A percentile compares a stretch with the other conserved stretches of the same genome.
These are phyloP conservation scores for Corymbia calophylla DNA, from an alignment of 441 rosid genomes.

Conservation along the genomic window DNA sequence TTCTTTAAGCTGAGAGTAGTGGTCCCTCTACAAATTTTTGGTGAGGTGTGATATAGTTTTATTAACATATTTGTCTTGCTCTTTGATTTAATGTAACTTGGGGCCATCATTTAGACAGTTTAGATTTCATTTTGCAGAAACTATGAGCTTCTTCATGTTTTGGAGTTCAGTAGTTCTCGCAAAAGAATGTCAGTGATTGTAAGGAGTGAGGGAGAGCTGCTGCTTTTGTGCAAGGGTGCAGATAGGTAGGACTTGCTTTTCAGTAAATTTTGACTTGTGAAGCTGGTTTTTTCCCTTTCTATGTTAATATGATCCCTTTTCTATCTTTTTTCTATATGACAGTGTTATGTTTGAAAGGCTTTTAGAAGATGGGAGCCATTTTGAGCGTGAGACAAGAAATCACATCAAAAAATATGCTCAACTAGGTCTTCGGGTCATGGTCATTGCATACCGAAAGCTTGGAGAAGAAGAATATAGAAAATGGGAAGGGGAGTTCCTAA, in stretches of 20 bases:
- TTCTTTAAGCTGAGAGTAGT: background rate
- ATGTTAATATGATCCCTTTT: background rate
- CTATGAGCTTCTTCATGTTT: slow-evolving; percentile 1
- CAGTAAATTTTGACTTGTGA: background rate
- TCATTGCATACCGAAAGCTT: slow-evolving; percentile 7
- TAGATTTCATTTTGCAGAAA: background rate
- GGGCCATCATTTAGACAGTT: background rate
- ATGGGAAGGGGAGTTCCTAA: background rate
- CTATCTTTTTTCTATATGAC: background rate
- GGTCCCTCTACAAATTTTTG: background rate
- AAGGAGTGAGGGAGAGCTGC: background rate
- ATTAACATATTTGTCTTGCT: background rate
- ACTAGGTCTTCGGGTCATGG: slow-evolving; percentile 1
- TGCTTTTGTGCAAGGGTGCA: slow-evolving; percentile 10
- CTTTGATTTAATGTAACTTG: rapidly evolving
- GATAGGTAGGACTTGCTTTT: slow-evolving; percentile 2
- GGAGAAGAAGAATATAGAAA: background rate
- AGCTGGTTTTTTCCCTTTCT: background rate
- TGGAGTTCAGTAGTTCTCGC: slow-evolving; percentile 8
- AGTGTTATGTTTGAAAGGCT: slow-evolving; percentile 6
- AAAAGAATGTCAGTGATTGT: slow-evolving; percentile 15
- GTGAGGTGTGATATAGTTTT: background rate
- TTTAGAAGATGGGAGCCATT: background rate
- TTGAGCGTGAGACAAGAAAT: background rate
- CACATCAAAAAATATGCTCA: background rate